Base-by-base conservation (phyloP, 352 stramenopile genomes). In the Aphanomyces euteiches region DNA sequence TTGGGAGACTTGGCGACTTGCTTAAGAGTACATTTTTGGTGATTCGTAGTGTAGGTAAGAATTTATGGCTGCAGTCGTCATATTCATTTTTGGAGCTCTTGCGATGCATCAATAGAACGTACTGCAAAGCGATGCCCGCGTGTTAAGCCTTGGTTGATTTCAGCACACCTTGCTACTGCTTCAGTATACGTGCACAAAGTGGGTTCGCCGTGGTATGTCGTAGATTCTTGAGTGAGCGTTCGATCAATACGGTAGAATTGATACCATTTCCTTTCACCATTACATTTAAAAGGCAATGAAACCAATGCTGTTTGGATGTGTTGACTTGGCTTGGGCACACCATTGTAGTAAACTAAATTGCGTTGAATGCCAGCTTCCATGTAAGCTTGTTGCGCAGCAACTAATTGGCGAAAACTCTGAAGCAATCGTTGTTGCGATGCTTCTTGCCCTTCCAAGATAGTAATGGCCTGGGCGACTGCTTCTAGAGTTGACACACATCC, bases 401-500 rank as follows among this genome's bases (percentile, higher is more conserved):
- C 63, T 4, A 69, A 37, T 21, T 7, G 3, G 7, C 38, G n/a
- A 40, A 69, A 69, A 15, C 38, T 12, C 17, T 36, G 28, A n/a
- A 69, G 4, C 19, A 69, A 40, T 7, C 7, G 10, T 7, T 7
- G 6, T 36, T 69, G 37, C 15, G 47, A 60, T 5, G 43, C 5
- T n/a, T 15, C 36, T 13, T 69, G 7, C 21, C 63, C 63, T 10
- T 66, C 5, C 15, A 59, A 92, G 73, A 79, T 54, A 3, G 59
- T 38, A 19, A 93, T 50, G 5, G 84, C 79, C 8, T 75, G 61
- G 2, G 80, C 83, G 1, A 93, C 79, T 6, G 84, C 85, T 67
- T 93, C 84, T 21, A 93, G 69, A 57, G 84, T 93, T 50, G 84
- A 92, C 54, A 91, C 38, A 17, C 83, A 93, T 4, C 85, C 85